Conservation (phyloP, 495 filamentous ascomycete genomes). For the Aspergillus bridgeri region DNA sequence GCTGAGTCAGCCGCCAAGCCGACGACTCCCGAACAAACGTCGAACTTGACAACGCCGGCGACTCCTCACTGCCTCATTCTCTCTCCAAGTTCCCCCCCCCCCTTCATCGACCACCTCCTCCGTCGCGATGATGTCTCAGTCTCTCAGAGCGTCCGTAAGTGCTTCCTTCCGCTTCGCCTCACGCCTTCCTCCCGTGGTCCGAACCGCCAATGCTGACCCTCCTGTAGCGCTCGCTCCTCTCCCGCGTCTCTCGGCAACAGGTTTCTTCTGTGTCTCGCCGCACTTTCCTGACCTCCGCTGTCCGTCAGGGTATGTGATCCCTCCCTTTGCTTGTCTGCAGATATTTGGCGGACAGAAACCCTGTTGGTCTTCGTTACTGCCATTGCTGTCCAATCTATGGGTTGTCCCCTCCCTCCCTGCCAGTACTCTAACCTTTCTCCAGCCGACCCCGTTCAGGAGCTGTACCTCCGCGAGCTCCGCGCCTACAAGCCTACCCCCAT, state of each 20-base stretch:
- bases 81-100: slow-evolving; percentile 25
- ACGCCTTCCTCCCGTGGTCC: too few relatives aligned
- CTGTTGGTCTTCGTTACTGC: too few relatives aligned
- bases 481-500: slow-evolving; percentile 81
- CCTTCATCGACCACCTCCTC: slow-evolving; percentile 23
- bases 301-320: slow-evolving; percentile 39
- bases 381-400: background rate
- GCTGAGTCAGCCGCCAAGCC: slow-evolving; percentile 31
- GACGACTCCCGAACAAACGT: slow-evolving; percentile 26
- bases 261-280: slow-evolving; percentile 61
- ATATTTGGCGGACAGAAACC: background rate
- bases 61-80: slow-evolving; percentile 17
- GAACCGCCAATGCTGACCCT: slow-evolving; percentile 15
- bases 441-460: slow-evolving; percentile 95
- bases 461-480: slow-evolving; percentile 93
- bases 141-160: slow-evolving; percentile 65
- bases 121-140: slow-evolving; percentile 64
- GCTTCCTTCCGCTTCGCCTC: background rate
- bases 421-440: slow-evolving; percentile 15
- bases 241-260: slow-evolving; percentile 73
- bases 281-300: slow-evolving; percentile 65
- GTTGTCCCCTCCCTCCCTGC: slow-evolving; percentile 19
- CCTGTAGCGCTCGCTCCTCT: slow-evolving; percentile 73
- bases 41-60: slow-evolving; percentile 30
- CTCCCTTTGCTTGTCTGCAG: background rate